These are phyloP conservation scores for Poa pratensis DNA, from an alignment of 176 grass and related monocot species.

Conservation along the genomic window DNA sequence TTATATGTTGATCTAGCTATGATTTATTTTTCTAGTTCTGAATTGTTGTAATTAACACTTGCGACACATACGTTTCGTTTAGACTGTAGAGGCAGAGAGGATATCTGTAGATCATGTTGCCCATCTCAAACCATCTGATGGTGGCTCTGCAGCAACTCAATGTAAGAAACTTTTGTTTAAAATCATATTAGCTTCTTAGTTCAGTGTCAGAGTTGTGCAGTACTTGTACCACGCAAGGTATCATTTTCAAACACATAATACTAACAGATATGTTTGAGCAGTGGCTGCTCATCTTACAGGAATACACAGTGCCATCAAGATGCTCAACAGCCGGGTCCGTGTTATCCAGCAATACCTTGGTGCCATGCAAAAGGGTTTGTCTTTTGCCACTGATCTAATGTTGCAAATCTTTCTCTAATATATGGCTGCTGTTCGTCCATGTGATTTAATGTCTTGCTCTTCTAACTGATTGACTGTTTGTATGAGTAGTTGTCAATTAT, in stretches of 20 bases:
- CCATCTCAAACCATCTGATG: conserved; percentile 99
- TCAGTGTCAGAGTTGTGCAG: background rate
- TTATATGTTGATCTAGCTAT: conserved; percentile 17
- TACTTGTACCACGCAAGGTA: conserved; percentile 1
- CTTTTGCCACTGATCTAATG: conserved; percentile 23
- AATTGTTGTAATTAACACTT: conserved; percentile 21
- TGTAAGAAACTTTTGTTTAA: conserved; percentile 62
- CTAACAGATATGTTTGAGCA: conserved; percentile 61
- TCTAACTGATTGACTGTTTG: background rate
- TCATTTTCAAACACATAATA: conserved; percentile 25
- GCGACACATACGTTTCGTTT: conserved; percentile 40
- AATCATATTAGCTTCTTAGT: conserved; percentile 15
- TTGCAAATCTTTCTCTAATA: conserved; percentile 5
- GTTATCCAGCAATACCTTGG: conserved; percentile 94
- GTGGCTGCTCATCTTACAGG: conserved; percentile 99
- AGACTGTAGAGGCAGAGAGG: conserved; percentile 98
- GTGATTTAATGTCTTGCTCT: conserved; percentile 8
- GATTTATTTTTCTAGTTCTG: conserved; percentile 6
- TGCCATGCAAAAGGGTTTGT: conserved; percentile 88
- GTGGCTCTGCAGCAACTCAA: conserved; percentile 97
- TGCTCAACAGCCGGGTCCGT: conserved; percentile 94
- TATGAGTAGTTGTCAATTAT: background rate
- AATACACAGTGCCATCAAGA: conserved; percentile 99
- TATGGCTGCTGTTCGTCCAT: conserved; percentile 24
- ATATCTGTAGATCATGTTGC: conserved; percentile 99